Conservation (phyloP, 805 yeast species). For the Isabelozyma heimii region DNA sequence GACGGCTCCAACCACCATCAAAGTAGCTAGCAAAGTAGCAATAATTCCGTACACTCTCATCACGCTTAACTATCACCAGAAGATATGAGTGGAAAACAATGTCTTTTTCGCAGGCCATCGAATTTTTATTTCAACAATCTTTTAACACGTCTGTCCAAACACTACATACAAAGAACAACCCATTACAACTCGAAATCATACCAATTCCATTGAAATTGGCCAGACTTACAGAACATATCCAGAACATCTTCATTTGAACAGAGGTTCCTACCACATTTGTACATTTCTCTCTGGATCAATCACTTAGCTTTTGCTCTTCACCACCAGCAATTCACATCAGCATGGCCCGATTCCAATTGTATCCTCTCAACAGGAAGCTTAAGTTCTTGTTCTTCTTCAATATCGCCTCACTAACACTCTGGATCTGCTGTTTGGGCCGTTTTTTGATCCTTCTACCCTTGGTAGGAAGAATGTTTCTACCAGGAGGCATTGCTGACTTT, state of each 20-base stretch:
- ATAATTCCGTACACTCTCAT: neutral
- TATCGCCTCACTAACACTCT: conserved; percentile 36
- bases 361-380: conserved; percentile 32
- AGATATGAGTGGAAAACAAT: too few relatives aligned
- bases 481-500: conserved; percentile 73
- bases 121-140: too few relatives aligned
- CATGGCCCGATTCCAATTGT: conserved; percentile 14
- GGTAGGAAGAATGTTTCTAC: conserved; percentile 62
- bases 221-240: too few relatives aligned
- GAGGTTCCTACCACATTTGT: too few relatives aligned
- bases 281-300: too few relatives aligned
- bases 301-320: neutral
- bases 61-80: too few relatives aligned
- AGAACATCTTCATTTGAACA: too few relatives aligned
- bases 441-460: conserved; percentile 55
- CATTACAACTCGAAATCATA: too few relatives aligned
- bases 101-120: too few relatives aligned
- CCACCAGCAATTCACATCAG: neutral
- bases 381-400: conserved; percentile 34
- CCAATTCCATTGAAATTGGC: too few relatives aligned
- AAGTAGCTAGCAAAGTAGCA: neutral
- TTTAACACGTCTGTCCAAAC: too few relatives aligned
- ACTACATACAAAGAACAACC: too few relatives aligned
- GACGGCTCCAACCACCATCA: conserved; percentile 21
- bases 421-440: conserved; percentile 50